Conservation (phyloP, 805 yeast species). For the Millerozyma miso region DNA sequence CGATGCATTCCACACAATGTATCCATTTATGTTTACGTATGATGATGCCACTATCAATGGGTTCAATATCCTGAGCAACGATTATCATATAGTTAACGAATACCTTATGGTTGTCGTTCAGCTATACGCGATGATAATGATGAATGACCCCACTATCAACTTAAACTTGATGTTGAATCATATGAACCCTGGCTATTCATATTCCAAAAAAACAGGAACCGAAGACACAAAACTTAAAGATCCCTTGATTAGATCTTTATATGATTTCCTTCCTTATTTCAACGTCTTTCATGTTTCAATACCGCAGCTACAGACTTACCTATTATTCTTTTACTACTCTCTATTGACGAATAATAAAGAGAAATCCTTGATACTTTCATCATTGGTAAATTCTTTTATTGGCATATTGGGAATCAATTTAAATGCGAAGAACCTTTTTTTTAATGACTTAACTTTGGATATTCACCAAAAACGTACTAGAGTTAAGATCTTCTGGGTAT, state of each 20-base stretch:
- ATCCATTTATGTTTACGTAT: slow-evolving; percentile 44
- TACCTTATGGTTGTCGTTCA: slow-evolving; percentile 43
- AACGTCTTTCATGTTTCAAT: slow-evolving; percentile 46
- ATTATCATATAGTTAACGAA: slow-evolving; percentile 38
- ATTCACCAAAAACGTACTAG: slow-evolving; percentile 33
- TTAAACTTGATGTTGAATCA: slow-evolving; percentile 39
- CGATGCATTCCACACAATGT: slow-evolving; percentile 44
- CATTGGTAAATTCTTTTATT: slow-evolving; percentile 39
- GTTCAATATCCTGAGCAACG: slow-evolving; percentile 44
- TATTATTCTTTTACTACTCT: slow-evolving; percentile 46
- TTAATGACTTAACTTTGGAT: slow-evolving; percentile 43
- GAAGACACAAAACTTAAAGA: slow-evolving; percentile 22
- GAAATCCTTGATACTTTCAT: slow-evolving; percentile 32
- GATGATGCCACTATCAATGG: slow-evolving; percentile 45
- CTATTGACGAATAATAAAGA: slow-evolving; percentile 41
- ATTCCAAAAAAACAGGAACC: slow-evolving; percentile 10
- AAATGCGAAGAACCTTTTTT: slow-evolving; percentile 37
- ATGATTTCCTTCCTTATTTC: slow-evolving; percentile 43
- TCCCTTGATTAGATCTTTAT: slow-evolving; percentile 35
- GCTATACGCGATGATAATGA: slow-evolving; percentile 48
- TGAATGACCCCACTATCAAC: slow-evolving; percentile 45
- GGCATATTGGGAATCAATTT: slow-evolving; percentile 41
- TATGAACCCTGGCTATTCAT: slow-evolving; percentile 26
- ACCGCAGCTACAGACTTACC: slow-evolving; percentile 47
- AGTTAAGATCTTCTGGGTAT: slow-evolving; percentile 45